Evolutionary conservation across 192 early-diverging fungal genomes (phyloP).

Genomic region (Ambispora gerdemannii): DNA sequence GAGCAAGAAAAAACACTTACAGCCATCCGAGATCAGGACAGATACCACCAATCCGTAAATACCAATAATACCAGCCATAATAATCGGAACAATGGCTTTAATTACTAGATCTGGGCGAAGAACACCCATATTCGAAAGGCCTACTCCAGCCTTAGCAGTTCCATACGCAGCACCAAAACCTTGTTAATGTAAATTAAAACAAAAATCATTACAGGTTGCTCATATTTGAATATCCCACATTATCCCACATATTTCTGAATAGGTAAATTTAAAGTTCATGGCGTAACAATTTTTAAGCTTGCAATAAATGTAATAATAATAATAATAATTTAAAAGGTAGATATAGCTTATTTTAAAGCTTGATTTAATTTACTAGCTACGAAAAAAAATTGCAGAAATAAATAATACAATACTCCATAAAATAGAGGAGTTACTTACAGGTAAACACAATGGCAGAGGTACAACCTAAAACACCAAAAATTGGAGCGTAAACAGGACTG

Average conservation of each 20-base stretch:
- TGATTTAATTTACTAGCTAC: too few species aligned
- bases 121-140: constrained; percentile 82
- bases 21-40: constrained; percentile 80
- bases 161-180: constrained; percentile 91
- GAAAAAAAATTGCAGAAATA: too few species aligned
- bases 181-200: constrained; percentile 36
- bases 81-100: constrained; percentile 86
- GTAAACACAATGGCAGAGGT: constrained; percentile 89
- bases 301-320: too few species aligned
- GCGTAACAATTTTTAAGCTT: background rate
- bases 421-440: constrained; percentile 67
- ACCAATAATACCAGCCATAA: constrained; percentile 99
- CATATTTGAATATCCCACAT: too few species aligned
- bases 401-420: too few species aligned
- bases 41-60: constrained; percentile 98
- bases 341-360: too few species aligned
- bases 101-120: constrained; percentile 86
- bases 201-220: constrained; percentile 6
- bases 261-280: background rate
- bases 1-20: constrained; percentile 49
- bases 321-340: too few species aligned
- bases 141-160: constrained; percentile 88
- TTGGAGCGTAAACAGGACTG: constrained; percentile 89
- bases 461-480: constrained; percentile 94
- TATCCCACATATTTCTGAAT: background rate